A percentile compares a stretch with the other conserved stretches of the same genome.
phyloP scores from a whole-genome alignment of 108 stramenopile genomes.

The Mayamaea pseudoterrestris region DNA sequence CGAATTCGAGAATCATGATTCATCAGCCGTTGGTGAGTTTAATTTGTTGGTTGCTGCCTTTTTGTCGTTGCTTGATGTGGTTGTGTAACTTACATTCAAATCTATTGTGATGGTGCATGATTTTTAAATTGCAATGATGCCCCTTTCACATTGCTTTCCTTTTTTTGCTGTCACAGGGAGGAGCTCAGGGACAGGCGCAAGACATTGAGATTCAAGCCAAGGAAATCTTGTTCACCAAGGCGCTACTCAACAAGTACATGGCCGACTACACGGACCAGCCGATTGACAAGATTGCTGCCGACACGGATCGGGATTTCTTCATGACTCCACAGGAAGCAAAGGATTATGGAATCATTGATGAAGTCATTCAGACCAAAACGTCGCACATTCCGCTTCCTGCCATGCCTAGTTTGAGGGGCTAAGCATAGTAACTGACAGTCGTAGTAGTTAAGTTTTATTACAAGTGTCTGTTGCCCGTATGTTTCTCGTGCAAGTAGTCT shows the following conservation, averaged over 20 bases:
- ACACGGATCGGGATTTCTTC: conserved; percentile 93
- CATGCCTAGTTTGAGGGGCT: conserved; percentile 47
- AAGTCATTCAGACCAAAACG: conserved; percentile 91
- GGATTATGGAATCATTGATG: conserved; percentile 96
- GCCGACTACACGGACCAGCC: conserved; percentile 90
- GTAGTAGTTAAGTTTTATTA: no score
- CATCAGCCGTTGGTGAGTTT: conserved; percentile 96
- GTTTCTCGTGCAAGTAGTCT: no score
- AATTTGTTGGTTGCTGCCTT: no score
- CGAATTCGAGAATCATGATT: conserved; percentile 96
- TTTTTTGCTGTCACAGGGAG: no score
- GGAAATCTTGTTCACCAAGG: conserved; percentile 90
- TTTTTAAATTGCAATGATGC: no score
- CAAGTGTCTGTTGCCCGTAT: no score
- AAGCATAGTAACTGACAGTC: conserved; percentile 1
- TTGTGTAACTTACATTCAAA: no score
- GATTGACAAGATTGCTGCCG: conserved; percentile 88
- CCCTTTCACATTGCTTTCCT: no score
- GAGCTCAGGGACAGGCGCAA: conserved; percentile 90
- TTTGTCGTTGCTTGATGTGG: no score
- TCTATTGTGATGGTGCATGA: no score
- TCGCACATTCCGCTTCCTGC: conserved; percentile 69
- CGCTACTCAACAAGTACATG: conserved; percentile 83
- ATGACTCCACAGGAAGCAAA: conserved; percentile 92
- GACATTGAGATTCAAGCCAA: conserved; percentile 98